Percentiles rank a stretch among this genome's conserved stretches.
phyloP scores from a whole-genome alignment of 768 basidiomycete genomes.

The Chiua virens region DNA sequence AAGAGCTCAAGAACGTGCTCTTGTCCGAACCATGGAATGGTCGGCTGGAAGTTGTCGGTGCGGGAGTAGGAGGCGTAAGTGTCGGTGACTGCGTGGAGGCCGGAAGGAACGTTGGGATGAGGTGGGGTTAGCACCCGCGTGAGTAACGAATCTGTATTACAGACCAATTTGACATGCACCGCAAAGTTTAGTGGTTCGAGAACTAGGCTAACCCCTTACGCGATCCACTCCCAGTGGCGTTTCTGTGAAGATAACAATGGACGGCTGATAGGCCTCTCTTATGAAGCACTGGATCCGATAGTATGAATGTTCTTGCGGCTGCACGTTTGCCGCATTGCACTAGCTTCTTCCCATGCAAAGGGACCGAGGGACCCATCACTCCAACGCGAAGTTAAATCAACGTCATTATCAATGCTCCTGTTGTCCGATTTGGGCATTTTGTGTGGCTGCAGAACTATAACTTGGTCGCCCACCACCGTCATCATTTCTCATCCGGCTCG shows the following conservation, averaged over 20 bases:
- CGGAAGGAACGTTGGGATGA: slow-evolving; percentile 55
- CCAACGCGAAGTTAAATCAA: slow-evolving; percentile 18
- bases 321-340: slow-evolving; percentile 27
- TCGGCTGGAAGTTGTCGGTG: slow-evolving; percentile 69
- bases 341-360: slow-evolving; percentile 4
- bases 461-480: neutral
- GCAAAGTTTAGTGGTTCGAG: slow-evolving; percentile 10
- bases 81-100: slow-evolving; percentile 82
- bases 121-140: slow-evolving; percentile 35
- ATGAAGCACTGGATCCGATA: slow-evolving; percentile 21
- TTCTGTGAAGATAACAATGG: slow-evolving; percentile 6
- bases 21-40: slow-evolving; percentile 43
- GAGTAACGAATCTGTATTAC: slow-evolving; percentile 9
- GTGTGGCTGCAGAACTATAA: slow-evolving; percentile 1
- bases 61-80: slow-evolving; percentile 84
- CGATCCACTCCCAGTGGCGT: slow-evolving; percentile 7
- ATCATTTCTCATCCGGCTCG: neutral
- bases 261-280: slow-evolving; percentile 1
- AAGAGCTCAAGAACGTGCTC: slow-evolving; percentile 50
- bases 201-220: slow-evolving; percentile 1
- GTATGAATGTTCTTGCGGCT: slow-evolving; percentile 8
- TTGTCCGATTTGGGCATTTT: neutral
- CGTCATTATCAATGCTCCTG: slow-evolving; percentile 14
- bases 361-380: slow-evolving; percentile 12
- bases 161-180: slow-evolving; percentile 11